Evolutionary conservation across 139 green algal species (phyloP).

Genomic region (Tetraselmis chui): DNA sequence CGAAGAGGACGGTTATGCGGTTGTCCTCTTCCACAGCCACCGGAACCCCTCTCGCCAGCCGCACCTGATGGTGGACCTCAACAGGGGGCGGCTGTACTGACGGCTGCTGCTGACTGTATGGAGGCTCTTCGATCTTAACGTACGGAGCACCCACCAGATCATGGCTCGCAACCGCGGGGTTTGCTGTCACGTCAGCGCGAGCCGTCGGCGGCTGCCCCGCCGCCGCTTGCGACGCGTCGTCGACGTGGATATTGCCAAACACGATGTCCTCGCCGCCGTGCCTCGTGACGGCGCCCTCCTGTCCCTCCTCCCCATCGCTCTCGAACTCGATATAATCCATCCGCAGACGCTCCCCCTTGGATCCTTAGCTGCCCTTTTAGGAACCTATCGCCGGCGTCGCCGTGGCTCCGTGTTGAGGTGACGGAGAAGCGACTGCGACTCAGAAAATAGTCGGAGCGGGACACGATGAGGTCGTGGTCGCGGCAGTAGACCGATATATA

Average conservation of each 20-base stretch:
- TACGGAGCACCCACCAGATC: background rate
- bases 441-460: no score
- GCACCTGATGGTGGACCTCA: background rate
- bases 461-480: no score
- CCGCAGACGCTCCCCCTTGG: no score
- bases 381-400: no score
- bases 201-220: background rate
- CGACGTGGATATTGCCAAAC: background rate
- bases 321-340: background rate
- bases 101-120: no score
- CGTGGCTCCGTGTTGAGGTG: no score
- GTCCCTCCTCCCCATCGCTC: background rate
- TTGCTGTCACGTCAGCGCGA: background rate
- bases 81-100: background rate
- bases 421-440: no score
- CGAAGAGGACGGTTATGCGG: background rate
- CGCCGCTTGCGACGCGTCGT: background rate
- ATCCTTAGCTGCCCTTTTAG: no score
- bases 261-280: background rate
- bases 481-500: no score
- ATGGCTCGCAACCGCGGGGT: background rate
- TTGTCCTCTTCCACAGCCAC: background rate
- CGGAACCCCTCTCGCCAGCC: background rate
- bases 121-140: background rate
- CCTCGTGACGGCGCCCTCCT: no score